Percentiles rank a stretch among this genome's conserved stretches.
Conservation (phyloP, 768 basidiomycete genomes). For the Leccinum imitatum region DNA sequence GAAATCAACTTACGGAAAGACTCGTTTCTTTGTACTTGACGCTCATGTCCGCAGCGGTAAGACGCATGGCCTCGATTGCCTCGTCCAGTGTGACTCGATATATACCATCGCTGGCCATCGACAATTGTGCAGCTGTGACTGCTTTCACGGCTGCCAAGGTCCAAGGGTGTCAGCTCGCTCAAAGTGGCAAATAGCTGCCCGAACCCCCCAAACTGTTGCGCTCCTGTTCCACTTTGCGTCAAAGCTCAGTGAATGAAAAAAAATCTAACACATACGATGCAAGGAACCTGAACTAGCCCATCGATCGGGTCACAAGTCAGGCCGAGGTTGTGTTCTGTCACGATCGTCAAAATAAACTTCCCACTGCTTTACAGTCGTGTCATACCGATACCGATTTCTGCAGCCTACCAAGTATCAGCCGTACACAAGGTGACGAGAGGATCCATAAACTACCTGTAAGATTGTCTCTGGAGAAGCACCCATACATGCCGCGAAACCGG, state of each 20-base stretch:
- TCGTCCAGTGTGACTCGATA: slow-evolving; percentile 90
- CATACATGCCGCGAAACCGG: slow-evolving; percentile 93
- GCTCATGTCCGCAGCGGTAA: slow-evolving; percentile 94
- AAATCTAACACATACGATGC: slow-evolving; percentile 58
- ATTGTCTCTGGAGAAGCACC: slow-evolving; percentile 86
- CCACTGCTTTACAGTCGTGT: slow-evolving; percentile 1
- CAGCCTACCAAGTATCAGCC: slow-evolving; percentile 46
- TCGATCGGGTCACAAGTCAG: slow-evolving; percentile 95
- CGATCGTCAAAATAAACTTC: slow-evolving; percentile 4
- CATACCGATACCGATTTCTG: slow-evolving; percentile 87
- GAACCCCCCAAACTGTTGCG: slow-evolving; percentile 83
- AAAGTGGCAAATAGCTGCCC: slow-evolving; percentile 9
- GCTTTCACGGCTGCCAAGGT: slow-evolving; percentile 75
- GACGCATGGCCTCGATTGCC: slow-evolving; percentile 92
- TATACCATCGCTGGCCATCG: slow-evolving; percentile 87
- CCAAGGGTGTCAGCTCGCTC: slow-evolving; percentile 8
- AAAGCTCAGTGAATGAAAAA: slow-evolving; percentile 2
- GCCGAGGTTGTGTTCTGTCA: slow-evolving; percentile 77
- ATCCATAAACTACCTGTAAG: slow-evolving; percentile 51
- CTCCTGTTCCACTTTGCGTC: slow-evolving; percentile 44
- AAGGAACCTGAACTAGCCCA: slow-evolving; percentile 92
- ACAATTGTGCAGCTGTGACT: slow-evolving; percentile 90
- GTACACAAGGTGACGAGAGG: not conserved
- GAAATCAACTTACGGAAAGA: slow-evolving; percentile 61
- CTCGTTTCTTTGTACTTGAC: slow-evolving; percentile 96